A percentile compares a stretch with the other conserved stretches of the same genome.
Conservation (phyloP, 177 flowering plant species). For the Telopea speciosissima region DNA sequence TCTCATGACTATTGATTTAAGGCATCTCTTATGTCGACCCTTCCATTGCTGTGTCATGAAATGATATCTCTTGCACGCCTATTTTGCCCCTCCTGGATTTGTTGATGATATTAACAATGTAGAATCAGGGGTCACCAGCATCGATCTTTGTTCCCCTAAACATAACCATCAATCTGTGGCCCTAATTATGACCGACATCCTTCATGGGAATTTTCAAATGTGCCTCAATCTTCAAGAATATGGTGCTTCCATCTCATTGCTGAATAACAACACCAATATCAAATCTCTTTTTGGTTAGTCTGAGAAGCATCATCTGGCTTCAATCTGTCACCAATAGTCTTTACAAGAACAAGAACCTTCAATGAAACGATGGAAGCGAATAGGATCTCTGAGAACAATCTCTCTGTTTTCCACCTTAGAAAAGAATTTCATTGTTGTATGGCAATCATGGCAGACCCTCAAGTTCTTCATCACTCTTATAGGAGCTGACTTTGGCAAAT, state of each 20-base stretch:
- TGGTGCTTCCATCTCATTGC: background rate
- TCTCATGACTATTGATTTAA: too few relatives aligned
- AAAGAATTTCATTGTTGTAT: constrained; percentile 39
- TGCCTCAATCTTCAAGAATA: too few relatives aligned
- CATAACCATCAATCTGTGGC: too few relatives aligned
- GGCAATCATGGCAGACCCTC: constrained; percentile 50
- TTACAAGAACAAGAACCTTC: constrained; percentile 48
- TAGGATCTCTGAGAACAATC: constrained; percentile 41
- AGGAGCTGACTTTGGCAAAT: constrained; percentile 38
- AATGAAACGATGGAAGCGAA: constrained; percentile 46
- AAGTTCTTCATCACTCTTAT: constrained; percentile 56
- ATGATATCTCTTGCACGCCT: too few relatives aligned
- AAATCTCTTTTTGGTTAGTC: background rate
- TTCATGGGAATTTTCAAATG: too few relatives aligned
- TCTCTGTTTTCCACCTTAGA: constrained; percentile 38
- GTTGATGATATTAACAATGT: too few relatives aligned
- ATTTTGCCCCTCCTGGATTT: too few relatives aligned
- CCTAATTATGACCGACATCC: too few relatives aligned
- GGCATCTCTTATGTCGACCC: too few relatives aligned
- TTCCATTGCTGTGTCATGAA: too few relatives aligned
- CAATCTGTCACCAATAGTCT: constrained; percentile 40
- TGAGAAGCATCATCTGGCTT: background rate
- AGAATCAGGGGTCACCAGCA: too few relatives aligned
- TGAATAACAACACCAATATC: background rate
- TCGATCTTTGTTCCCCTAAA: too few relatives aligned